Evolutionary conservation across 257 asterid species (phyloP).

Genomic region (Henckelia pumila): DNA sequence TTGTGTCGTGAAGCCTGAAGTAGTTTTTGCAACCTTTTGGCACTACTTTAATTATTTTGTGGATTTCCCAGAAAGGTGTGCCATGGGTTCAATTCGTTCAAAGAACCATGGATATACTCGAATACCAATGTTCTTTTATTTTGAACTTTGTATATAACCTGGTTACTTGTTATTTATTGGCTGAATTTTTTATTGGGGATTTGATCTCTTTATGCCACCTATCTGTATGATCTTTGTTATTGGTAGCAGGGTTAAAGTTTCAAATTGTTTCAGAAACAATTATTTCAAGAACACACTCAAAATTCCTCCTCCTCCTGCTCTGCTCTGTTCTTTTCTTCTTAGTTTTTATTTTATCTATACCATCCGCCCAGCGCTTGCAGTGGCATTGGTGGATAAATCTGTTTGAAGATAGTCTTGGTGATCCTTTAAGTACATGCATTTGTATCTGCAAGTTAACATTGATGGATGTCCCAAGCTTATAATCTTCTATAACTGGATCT

Average conservation of each 20-base stretch:
- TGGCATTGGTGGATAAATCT: neutral
- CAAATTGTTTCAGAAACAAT: neutral
- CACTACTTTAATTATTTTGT: neutral
- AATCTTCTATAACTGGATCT: no score
- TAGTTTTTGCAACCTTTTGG: neutral
- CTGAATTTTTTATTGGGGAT: neutral
- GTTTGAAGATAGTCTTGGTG: neutral
- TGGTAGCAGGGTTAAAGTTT: neutral
- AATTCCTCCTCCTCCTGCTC: neutral
- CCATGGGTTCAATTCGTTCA: neutral
- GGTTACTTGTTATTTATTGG: neutral
- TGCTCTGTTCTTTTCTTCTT: neutral
- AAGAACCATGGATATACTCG: neutral
- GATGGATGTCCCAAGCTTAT: neutral
- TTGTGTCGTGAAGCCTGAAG: neutral
- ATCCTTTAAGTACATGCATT: no score
- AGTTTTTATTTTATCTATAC: no score
- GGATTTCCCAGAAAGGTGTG: neutral
- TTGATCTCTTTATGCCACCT: neutral
- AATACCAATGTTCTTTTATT: neutral
- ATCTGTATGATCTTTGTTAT: neutral
- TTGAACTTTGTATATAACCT: neutral
- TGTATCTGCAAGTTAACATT: neutral
- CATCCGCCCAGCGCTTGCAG: neutral
- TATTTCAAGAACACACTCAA: neutral